These are phyloP conservation scores for Saccharomyces uvarum DNA, from an alignment of 1,139 yeast species.

Conservation along the genomic window DNA sequence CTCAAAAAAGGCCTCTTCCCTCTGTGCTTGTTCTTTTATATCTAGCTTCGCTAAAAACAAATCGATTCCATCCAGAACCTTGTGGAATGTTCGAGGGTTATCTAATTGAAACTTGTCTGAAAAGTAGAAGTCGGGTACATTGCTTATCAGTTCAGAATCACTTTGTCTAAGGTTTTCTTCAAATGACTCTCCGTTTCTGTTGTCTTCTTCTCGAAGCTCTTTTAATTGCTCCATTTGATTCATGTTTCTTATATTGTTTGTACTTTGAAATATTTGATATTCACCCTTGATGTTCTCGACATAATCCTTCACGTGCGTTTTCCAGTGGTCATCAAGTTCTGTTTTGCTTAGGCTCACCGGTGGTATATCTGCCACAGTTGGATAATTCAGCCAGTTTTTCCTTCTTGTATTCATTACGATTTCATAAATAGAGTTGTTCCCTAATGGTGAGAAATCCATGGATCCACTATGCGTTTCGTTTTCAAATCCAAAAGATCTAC, in stretches of 20 bases:
- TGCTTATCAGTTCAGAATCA: conserved; percentile 10
- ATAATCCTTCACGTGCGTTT: conserved; percentile 44
- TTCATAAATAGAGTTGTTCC: conserved; percentile 74
- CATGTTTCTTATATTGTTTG: conserved; percentile 30
- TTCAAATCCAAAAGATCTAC: conserved; percentile 17
- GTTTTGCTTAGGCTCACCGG: conserved; percentile 63
- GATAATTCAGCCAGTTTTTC: conserved; percentile 44
- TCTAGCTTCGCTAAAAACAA: conserved; percentile 22
- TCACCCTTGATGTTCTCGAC: conserved; percentile 44
- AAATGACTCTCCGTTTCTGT: conserved; percentile 15
- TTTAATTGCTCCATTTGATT: conserved; percentile 37
- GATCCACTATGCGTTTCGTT: conserved; percentile 25
- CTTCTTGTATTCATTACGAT: conserved; percentile 41
- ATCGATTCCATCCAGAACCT: conserved; percentile 43
- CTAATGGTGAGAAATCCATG: conserved; percentile 49
- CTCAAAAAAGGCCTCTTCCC: conserved; percentile 35
- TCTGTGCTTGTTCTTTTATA: conserved; percentile 20
- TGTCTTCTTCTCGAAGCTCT: conserved; percentile 11
- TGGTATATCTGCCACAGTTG: conserved; percentile 79
- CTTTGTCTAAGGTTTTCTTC: conserved; percentile 10
- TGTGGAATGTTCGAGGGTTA: conserved; percentile 75
- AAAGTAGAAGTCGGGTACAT: conserved; percentile 64
- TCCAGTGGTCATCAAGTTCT: conserved; percentile 44
- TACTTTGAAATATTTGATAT: conserved; percentile 42
- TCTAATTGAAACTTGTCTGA: conserved; percentile 68